phyloP scores from a whole-genome alignment of 2,329 filamentous ascomycete species.

The Aspergillus alliaceus region DNA sequence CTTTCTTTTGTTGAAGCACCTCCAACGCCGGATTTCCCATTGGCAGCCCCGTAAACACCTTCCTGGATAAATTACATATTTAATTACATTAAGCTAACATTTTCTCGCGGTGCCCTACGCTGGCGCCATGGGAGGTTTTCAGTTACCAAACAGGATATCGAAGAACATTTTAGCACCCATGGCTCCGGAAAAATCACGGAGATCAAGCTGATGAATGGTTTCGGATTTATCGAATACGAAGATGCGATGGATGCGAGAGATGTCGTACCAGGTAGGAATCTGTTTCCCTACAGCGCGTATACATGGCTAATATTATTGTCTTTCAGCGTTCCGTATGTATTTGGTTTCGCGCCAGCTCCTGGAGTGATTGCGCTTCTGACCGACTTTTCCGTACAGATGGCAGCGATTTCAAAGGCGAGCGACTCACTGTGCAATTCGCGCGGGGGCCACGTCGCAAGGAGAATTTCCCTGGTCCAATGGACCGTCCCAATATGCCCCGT shows the following conservation, averaged over 20 bases:
- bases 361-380: constrained; percentile 39
- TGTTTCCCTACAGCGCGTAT: constrained; percentile 7
- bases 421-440: constrained; percentile 96
- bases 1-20: constrained; percentile 4
- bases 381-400: constrained; percentile 65
- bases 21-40: constrained; percentile 12
- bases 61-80: constrained; percentile 20
- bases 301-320: constrained; percentile 17
- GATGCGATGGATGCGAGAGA: constrained; percentile 97
- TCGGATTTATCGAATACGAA: constrained; percentile 99
- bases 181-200: constrained; percentile 97
- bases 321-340: constrained; percentile 57
- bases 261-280: constrained; percentile 85
- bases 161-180: constrained; percentile 92
- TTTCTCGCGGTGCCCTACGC: constrained; percentile 25
- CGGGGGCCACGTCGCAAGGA: constrained; percentile 76
- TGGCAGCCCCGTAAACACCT: constrained; percentile 18
- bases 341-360: constrained; percentile 57
- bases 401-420: constrained; percentile 96
- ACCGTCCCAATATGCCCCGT: constrained; percentile 67
- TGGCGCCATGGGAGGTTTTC: constrained; percentile 38
- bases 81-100: constrained; percentile 33
- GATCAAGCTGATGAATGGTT: constrained; percentile 99
- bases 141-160: constrained; percentile 97
- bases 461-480: constrained; percentile 61